Conservation (phyloP, 2,329 filamentous ascomycete species). For the Tolypocladium endophyticum region DNA sequence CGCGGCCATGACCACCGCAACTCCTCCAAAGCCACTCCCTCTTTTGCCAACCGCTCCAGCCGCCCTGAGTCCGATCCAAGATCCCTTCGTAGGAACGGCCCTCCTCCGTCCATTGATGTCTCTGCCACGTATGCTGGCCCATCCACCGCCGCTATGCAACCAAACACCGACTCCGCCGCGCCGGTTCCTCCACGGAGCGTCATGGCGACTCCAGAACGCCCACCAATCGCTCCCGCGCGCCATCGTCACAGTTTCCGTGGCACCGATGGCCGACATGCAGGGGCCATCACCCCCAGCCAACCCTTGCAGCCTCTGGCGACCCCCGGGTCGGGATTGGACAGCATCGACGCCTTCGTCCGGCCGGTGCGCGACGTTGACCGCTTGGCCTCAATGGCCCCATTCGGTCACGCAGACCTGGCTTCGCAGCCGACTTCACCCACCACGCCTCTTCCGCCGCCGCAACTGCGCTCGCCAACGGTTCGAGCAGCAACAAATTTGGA, state of each 20-base stretch:
- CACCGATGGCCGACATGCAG: conserved; percentile 38
- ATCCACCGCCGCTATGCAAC: conserved; percentile 18
- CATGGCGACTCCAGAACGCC: conserved; percentile 8
- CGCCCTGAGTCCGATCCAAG: conserved; percentile 50
- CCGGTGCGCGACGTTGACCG: conserved; percentile 75
- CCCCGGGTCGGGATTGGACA: conserved; percentile 56
- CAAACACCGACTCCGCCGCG: conserved; percentile 10
- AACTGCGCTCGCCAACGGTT: conserved; percentile 42
- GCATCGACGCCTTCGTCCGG: conserved; percentile 63
- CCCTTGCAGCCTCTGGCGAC: conserved; percentile 53
- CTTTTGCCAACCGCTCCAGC: conserved; percentile 41
- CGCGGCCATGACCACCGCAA: conserved; percentile 38
- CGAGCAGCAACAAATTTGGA: conserved; percentile 42
- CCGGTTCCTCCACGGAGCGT: conserved; percentile 5
- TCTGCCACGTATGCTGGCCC: conserved; percentile 31
- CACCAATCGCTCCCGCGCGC: conserved; percentile 21
- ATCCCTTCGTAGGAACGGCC: conserved; percentile 63
- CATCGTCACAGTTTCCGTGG: conserved; percentile 40
- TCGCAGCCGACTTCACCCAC: conserved; percentile 93
- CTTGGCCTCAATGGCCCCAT: conserved; percentile 69
- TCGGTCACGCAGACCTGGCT: conserved; percentile 55
- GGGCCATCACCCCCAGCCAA: conserved; percentile 38
- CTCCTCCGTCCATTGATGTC: conserved; percentile 59
- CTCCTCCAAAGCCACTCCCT: conserved; percentile 33
- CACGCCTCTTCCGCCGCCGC: conserved; percentile 64